Evolutionary conservation across 345 rosid species (phyloP), one percentile per base, ranked within the genome.

Genomic region (Melastoma malabathricum): DNA sequence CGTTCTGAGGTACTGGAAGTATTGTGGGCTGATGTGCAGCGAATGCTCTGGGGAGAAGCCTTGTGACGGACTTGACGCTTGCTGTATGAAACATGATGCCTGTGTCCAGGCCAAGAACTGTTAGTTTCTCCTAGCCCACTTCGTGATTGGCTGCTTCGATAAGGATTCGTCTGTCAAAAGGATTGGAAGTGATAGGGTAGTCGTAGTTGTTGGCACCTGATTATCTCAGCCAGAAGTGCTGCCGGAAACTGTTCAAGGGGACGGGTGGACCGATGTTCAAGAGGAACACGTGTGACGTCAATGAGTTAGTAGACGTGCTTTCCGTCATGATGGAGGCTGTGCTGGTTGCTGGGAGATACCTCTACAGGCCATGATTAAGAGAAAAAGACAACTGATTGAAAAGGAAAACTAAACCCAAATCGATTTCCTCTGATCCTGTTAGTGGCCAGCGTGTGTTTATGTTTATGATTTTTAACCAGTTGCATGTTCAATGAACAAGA

Each of bases 31-130:
- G 4, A 31, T 87, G 6, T 92, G 84, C 67, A 84, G 88, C 54
- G 95, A 95, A 59, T 92, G 97, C 64, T 88, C 94, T 1, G 95
- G 97, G 14, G 94, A 84, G 61, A 87, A 48, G 59, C 97, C 95
- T 10, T 92, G 98, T 29, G 95, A 92, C 54, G 94, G 83, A 18
- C 98, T 92, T 18, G 98, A 92, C 56, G 75, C 88, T 18, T 87
- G 94, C 55, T 92, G 98, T 67, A 92, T 92, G 98, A 81, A 79
- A 55, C 98, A 87, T 50, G 98, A 92, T 51, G 72, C 70, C 58
- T 92, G 98, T 23, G 85, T 87, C 25, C 88, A 77, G 66, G 63
- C 84, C 53, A 82, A 80, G 52, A 77, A 79, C 69, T 81, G 97
- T 92, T 66, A 61, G 75, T 45, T 51, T 51, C 0, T 13, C 12